A percentile compares a stretch with the other conserved stretches of the same genome.
Evolutionary conservation across 495 filamentous ascomycete genomes (phyloP).

Genomic region (Penicillium verhagenii): DNA sequence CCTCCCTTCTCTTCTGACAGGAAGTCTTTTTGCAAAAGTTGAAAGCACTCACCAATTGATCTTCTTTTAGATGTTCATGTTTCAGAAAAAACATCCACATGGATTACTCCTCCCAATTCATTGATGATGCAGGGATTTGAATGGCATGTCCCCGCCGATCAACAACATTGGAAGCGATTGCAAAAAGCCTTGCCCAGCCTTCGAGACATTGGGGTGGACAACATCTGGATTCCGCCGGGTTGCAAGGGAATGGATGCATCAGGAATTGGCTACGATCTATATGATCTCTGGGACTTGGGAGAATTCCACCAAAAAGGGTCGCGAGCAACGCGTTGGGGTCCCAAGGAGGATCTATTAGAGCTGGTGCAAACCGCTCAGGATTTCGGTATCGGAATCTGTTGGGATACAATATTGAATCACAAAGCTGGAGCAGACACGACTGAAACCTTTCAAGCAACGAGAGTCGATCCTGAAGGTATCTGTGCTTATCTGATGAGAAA

Average conservation of each 20-base stretch:
- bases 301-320: conserved; percentile 73
- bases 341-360: conserved; percentile 57
- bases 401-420: conserved; percentile 76
- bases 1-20: no score
- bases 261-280: conserved; percentile 72
- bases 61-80: conserved; percentile 16
- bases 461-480: conserved; percentile 55
- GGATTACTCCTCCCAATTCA: conserved; percentile 44
- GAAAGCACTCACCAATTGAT: not conserved
- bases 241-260: conserved; percentile 64
- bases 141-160: conserved; percentile 69
- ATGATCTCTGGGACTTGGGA: conserved; percentile 73
- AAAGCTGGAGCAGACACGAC: conserved; percentile 68
- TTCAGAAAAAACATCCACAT: conserved; percentile 26
- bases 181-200: conserved; percentile 52
- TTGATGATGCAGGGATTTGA: conserved; percentile 74
- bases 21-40: not conserved
- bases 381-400: conserved; percentile 58
- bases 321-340: conserved; percentile 67
- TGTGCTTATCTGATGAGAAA: not conserved
- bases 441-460: conserved; percentile 58
- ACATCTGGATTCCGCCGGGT: conserved; percentile 70
- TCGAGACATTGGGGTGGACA: conserved; percentile 60
- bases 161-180: conserved; percentile 64
- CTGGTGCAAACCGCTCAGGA: conserved; percentile 52